A percentile compares a stretch with the other conserved stretches of the same genome.
Evolutionary conservation across 2,329 filamentous ascomycete genomes (phyloP).

Genomic region (Paecilomyces sp.): DNA sequence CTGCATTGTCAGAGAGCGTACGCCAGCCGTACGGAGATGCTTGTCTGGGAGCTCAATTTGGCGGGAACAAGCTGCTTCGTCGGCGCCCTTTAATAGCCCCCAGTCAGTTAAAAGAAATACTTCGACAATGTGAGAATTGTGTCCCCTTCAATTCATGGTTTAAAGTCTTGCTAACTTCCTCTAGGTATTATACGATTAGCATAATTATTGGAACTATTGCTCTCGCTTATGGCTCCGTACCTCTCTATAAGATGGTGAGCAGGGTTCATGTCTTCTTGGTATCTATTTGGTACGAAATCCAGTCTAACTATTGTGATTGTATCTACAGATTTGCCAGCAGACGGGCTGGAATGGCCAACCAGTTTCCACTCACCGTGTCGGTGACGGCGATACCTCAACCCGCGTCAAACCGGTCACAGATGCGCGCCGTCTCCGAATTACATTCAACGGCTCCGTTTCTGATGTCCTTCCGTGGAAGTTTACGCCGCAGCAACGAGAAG

Average conservation of each 20-base stretch:
- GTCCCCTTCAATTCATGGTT: constrained; percentile 1
- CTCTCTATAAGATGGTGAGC: constrained; percentile 59
- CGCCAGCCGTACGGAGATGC: constrained; percentile 18
- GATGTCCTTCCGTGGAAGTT: constrained; percentile 98
- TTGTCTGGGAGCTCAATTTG: constrained; percentile 26
- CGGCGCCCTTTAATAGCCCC: constrained; percentile 25
- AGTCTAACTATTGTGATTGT: background rate
- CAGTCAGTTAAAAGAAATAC: constrained; percentile 43
- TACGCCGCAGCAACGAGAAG: constrained; percentile 90
- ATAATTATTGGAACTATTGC: constrained; percentile 57
- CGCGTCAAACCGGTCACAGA: constrained; percentile 74
- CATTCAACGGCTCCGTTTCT: constrained; percentile 91
- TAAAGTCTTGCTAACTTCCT: constrained; percentile 4
- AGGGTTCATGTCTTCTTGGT: constrained; percentile 5
- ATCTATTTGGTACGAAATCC: constrained; percentile 1
- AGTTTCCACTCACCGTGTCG: constrained; percentile 69
- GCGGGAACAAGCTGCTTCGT: constrained; percentile 17
- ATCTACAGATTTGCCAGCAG: constrained; percentile 42
- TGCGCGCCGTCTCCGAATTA: constrained; percentile 83
- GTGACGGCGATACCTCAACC: constrained; percentile 59
- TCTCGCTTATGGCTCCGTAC: constrained; percentile 59
- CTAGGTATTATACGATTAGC: constrained; percentile 57
- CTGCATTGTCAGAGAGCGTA: constrained; percentile 9
- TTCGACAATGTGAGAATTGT: constrained; percentile 44
- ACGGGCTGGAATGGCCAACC: constrained; percentile 84